Percentiles rank a stretch among this genome's conserved stretches.
phyloP scores from a whole-genome alignment of 2,329 filamentous ascomycete genomes.

The Verticillium klebahnii region DNA sequence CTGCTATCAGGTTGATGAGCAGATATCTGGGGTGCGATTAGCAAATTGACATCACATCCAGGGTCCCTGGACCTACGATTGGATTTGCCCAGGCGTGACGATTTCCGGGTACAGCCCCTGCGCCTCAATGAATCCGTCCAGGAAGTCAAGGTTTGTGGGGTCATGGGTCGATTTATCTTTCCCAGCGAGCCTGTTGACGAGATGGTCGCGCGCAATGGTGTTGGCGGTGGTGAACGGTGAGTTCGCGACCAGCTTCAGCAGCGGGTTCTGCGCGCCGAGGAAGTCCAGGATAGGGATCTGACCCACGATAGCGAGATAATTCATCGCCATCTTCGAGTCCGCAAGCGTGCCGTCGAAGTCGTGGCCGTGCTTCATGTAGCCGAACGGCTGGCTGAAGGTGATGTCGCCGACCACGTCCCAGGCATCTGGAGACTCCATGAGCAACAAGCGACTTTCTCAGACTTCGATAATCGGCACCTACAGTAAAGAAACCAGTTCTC shows the following conservation, averaged over 20 bases:
- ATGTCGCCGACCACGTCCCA: conserved; percentile 49
- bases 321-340: conserved; percentile 38
- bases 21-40: neutral
- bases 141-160: conserved; percentile 19
- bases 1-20: conserved; percentile 34
- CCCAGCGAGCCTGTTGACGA: conserved; percentile 13
- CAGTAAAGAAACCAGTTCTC: conserved; percentile 33
- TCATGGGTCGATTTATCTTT: conserved; percentile 3
- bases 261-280: conserved; percentile 43
- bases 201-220: conserved; percentile 11
- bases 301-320: conserved; percentile 47
- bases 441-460: neutral
- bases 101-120: conserved; percentile 24
- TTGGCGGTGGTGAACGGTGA: conserved; percentile 17
- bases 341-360: conserved; percentile 50
- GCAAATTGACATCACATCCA: neutral
- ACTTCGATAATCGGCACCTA: neutral
- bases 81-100: neutral
- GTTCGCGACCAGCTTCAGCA: conserved; percentile 25
- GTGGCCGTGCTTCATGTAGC: conserved; percentile 43
- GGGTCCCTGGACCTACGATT: neutral
- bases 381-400: conserved; percentile 46
- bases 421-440: conserved; percentile 15
- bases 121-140: conserved; percentile 28
- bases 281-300: conserved; percentile 46